Base-by-base conservation (phyloP, 805 yeast species). In the Kregervanrija pseudodelftensis region DNA sequence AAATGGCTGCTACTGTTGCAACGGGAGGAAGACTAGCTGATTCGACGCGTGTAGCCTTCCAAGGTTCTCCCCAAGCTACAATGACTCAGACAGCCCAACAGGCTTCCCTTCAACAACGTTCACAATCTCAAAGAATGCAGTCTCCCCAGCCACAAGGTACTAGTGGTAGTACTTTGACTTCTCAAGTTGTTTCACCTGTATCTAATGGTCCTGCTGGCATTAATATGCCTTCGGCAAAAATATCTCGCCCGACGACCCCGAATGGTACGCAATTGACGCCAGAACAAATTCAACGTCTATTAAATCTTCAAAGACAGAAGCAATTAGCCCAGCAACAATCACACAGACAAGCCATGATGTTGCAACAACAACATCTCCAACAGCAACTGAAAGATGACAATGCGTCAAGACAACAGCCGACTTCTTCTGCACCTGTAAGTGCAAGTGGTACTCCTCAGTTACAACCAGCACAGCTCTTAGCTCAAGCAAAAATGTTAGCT, bases 201-300 rank as follows among this genome's bases (percentile, higher is more conserved):
- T 5, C 8, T 7, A 22, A 22, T 22, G 28, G 28, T 22, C 8
- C 28, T 22, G 31, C 40, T 5, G 41, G 40, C 22, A 30, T 22
- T 22, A 22, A 34, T 15, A n/a, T 35, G 14, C 22, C 44, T 4
- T 40, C 48, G 5, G 32, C 41, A 10, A 39, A 44, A 11, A 35
- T 46, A 12, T 39, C 46, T n/a, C 28, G 70, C 33, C 69, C 79
- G 4, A 67, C 76, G 0, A 67, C 74, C 1, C 75, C 82, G 9
- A 74, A 75, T 54, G 81, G 80, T 3, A 69, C 77, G 0, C 79
- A 79, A 9, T 75, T 76, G 45, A 76, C 82, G 0, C 72, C 73
- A 9, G 85, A 79, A 47, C 86, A 80, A 51, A 60, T 79, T 11
- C 84, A 79, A 53, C 79, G 76, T 49, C 55, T 79, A 39, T 60